Percentiles rank a stretch among this genome's conserved stretches.
Evolutionary conservation across 73 alveolate genomes (phyloP).

Genomic region (Uronychia setigera): DNA sequence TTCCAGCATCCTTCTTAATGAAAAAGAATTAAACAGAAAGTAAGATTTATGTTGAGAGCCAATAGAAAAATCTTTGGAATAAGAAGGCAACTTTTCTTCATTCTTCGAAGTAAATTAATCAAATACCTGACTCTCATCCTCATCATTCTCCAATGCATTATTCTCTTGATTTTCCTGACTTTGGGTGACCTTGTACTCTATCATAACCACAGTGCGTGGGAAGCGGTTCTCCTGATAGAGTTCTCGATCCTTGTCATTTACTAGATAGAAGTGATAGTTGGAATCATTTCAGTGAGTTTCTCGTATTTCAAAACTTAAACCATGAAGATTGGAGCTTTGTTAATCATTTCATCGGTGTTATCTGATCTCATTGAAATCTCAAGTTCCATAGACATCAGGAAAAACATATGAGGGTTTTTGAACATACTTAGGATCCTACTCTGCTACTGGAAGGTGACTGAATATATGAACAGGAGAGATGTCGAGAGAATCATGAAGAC

Average conservation of each 20-base stretch:
- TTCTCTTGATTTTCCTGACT: too few species aligned
- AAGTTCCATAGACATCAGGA: not conserved
- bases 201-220: too few species aligned
- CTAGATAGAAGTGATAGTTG: not conserved
- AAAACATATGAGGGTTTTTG: constrained; percentile 8
- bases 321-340: not conserved
- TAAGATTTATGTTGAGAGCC: too few species aligned
- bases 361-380: not conserved
- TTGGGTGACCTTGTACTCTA: too few species aligned
- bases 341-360: too few species aligned
- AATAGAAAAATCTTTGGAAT: too few species aligned
- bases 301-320: not conserved
- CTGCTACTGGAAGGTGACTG: not conserved
- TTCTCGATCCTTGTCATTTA: not conserved
- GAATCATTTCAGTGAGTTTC: not conserved
- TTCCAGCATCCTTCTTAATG: too few species aligned
- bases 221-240: not conserved
- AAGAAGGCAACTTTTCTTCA: too few species aligned
- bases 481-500: constrained; percentile 3
- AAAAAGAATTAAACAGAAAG: too few species aligned
- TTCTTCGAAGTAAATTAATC: too few species aligned
- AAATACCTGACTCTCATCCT: too few species aligned
- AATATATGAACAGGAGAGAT: not conserved
- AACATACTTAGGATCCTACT: not conserved
- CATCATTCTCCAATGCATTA: too few species aligned